Percentiles rank a stretch among this genome's conserved stretches.
Evolutionary conservation across 441 rosid genomes (phyloP).

Genomic region (Jatropha multifida): DNA sequence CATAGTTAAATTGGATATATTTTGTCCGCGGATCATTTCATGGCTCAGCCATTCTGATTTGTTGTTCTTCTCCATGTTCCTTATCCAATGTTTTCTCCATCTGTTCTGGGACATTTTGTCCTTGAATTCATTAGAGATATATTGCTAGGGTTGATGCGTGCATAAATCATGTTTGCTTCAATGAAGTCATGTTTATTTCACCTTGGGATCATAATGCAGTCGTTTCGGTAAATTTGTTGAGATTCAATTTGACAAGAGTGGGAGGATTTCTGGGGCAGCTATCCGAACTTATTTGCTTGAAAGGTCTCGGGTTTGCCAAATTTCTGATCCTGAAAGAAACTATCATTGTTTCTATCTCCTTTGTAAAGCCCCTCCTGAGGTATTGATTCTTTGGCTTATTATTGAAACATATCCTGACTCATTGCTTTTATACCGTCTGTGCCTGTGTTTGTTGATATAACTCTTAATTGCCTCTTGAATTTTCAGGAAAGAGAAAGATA

Average conservation of each 20-base stretch:
- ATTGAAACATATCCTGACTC: conserved; percentile 4
- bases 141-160: conserved; percentile 14
- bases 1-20: background rate
- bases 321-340: conserved; percentile 97
- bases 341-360: conserved; percentile 98
- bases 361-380: conserved; percentile 99
- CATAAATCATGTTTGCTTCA: conserved; percentile 4
- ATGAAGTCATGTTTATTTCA: conserved; percentile 15
- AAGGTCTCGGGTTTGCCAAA: conserved; percentile 99
- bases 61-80: background rate
- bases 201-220: conserved; percentile 55
- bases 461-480: conserved; percentile 22
- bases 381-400: conserved; percentile 37
- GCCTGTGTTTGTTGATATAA: conserved; percentile 17
- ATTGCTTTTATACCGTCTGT: background rate
- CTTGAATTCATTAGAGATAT: conserved; percentile 3
- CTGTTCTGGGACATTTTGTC: background rate
- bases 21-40: background rate
- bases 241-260: conserved; percentile 96
- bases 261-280: conserved; percentile 99
- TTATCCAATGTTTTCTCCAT: background rate
- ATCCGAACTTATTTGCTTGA: conserved; percentile 96
- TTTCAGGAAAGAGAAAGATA: conserved; percentile 80
- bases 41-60: background rate
- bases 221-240: conserved; percentile 99